Percentiles rank a stretch among this genome's conserved stretches.
Conservation (phyloP, 208 protist genomes). For the Strigomonas oncopelti region DNA sequence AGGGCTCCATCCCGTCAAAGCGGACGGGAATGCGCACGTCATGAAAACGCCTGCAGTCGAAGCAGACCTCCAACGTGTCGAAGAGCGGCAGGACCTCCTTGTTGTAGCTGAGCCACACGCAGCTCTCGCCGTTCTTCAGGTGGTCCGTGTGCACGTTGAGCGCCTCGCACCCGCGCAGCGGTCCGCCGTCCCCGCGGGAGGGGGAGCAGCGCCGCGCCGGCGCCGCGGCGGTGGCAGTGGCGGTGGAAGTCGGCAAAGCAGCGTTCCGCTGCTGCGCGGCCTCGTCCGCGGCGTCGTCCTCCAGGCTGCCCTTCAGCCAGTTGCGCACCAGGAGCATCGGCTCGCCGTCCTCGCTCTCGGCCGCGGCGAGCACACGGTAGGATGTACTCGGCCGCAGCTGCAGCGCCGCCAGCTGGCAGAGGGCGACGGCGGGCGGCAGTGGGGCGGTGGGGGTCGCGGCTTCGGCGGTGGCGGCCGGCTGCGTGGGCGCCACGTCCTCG, state of each 20-base stretch:
- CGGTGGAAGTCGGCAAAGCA: not conserved
- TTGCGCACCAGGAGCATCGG: constrained; percentile 44
- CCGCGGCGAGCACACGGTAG: constrained; percentile 58
- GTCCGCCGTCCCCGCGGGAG: constrained; percentile 5
- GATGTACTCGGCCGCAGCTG: constrained; percentile 30
- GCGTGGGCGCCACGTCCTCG: not conserved
- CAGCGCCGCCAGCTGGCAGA: not conserved
- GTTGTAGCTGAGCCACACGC: constrained; percentile 40
- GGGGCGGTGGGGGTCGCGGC: not conserved
- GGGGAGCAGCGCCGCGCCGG: constrained; percentile 9
- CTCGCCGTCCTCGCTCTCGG: constrained; percentile 30
- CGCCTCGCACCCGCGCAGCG: not conserved
- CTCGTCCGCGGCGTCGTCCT: constrained; percentile 6
- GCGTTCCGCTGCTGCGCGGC: not conserved
- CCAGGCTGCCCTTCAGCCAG: constrained; percentile 21
- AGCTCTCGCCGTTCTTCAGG: constrained; percentile 17
- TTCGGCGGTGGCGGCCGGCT: not conserved
- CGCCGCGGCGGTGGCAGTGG: not conserved
- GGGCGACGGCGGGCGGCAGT: constrained; percentile 2
- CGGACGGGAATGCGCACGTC: constrained; percentile 43
- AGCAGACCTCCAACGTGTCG: constrained; percentile 48
- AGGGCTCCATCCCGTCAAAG: constrained; percentile 23
- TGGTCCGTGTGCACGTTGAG: constrained; percentile 4
- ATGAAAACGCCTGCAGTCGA: constrained; percentile 61
- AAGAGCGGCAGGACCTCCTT: constrained; percentile 38